Conservation (phyloP, 176 grass and related monocot genomes). For the Cenchrus americanus region DNA sequence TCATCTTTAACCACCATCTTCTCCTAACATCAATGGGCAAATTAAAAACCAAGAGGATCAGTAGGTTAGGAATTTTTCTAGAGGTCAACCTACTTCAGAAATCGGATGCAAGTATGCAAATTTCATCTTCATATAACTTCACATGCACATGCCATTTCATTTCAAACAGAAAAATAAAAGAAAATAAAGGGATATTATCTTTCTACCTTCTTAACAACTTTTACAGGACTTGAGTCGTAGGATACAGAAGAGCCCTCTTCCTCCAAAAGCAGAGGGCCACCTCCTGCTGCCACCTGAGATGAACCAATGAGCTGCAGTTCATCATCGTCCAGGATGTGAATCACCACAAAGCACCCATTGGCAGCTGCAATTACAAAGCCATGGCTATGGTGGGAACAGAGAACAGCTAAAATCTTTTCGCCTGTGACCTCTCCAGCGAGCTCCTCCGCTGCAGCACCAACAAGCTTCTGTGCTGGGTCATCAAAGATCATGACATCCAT, state of each 20-base stretch:
- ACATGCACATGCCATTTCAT: neutral
- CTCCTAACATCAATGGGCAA: neutral
- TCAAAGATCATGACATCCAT: constrained; percentile 36
- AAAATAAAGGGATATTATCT: no score
- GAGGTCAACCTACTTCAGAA: neutral
- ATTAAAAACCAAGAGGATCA: neutral
- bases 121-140: neutral
- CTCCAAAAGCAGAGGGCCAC: neutral
- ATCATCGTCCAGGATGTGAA: neutral
- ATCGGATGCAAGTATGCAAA: neutral
- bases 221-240: neutral
- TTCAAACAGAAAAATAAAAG: neutral
- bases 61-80: neutral
- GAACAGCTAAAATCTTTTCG: neutral
- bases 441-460: neutral
- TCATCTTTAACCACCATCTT: neutral
- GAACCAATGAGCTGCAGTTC: neutral
- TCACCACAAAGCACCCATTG: neutral
- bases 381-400: neutral
- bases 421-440: neutral
- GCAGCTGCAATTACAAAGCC: neutral
- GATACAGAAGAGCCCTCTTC: neutral
- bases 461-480: neutral
- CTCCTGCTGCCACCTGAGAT: neutral
- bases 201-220: neutral